Percentiles rank a stretch among this genome's conserved stretches.
These are phyloP conservation scores for Phytophthora idaei DNA, from an alignment of 352 stramenopile genomes.

Conservation along the genomic window DNA sequence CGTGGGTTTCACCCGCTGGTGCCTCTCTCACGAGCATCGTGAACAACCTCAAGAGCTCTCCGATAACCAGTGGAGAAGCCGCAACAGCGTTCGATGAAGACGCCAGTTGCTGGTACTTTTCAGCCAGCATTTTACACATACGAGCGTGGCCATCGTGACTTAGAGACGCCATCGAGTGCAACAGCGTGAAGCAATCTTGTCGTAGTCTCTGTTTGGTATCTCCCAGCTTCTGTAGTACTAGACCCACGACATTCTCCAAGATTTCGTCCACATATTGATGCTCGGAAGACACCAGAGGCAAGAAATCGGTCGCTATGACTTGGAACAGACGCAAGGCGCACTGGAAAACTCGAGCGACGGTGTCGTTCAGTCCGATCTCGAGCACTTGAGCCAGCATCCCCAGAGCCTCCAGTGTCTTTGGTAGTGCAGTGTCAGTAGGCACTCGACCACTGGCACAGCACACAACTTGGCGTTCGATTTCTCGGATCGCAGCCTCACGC, in stretches of 20 bases:
- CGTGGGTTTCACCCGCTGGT: conserved; percentile 7
- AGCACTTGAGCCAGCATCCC: conserved; percentile 62
- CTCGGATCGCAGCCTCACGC: conserved; percentile 71
- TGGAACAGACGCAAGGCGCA: conserved; percentile 77
- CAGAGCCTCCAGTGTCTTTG: conserved; percentile 65
- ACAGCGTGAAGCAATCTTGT: conserved; percentile 70
- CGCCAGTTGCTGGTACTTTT: conserved; percentile 57
- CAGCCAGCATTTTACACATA: conserved; percentile 68
- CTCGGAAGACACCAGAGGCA: conserved; percentile 52
- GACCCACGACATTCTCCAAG: conserved; percentile 56
- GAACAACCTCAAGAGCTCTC: conserved; percentile 72
- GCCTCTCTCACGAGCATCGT: conserved; percentile 61
- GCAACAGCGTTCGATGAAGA: conserved; percentile 37
- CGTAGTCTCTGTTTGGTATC: conserved; percentile 81
- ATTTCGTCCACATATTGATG: conserved; percentile 65
- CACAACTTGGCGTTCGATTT: conserved; percentile 73
- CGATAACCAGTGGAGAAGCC: conserved; percentile 55
- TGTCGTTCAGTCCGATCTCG: conserved; percentile 76
- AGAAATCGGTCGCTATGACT: conserved; percentile 71
- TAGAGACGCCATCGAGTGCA: conserved; percentile 67
- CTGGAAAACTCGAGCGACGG: conserved; percentile 79
- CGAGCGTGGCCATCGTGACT: conserved; percentile 62
- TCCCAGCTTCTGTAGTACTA: conserved; percentile 76
- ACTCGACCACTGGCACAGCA: conserved; percentile 56
- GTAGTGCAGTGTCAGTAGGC: conserved; percentile 46